Conservation (phyloP, 2,329 filamentous ascomycete genomes). For the Emergomyces pasteurianus region DNA sequence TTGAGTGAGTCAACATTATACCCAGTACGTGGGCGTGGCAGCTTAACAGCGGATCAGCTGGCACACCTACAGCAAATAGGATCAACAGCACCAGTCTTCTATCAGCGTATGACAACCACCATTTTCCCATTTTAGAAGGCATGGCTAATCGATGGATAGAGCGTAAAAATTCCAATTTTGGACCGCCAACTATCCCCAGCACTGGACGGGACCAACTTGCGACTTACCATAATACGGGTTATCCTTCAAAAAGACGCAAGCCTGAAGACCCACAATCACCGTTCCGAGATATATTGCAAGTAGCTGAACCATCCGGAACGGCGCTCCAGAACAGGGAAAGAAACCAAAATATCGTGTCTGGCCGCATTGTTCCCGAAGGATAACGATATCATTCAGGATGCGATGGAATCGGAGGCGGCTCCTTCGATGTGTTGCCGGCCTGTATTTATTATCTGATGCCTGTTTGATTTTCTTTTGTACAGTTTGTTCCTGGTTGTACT, state of each 20-base stretch:
- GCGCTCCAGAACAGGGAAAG: not conserved
- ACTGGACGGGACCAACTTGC: not conserved
- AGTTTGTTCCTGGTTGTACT: not conserved
- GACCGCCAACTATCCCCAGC: not conserved
- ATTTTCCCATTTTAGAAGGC: not conserved
- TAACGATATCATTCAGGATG: not conserved
- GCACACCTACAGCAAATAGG: not conserved
- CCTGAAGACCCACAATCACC: not conserved
- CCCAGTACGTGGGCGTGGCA: not conserved
- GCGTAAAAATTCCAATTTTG: not conserved
- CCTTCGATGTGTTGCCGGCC: no score
- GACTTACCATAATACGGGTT: not conserved
- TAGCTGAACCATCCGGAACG: not conserved
- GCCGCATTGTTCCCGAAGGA: not conserved
- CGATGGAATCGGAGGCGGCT: no score
- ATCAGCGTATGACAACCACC: not conserved
- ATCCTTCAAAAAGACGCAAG: not conserved
- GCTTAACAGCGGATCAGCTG: not conserved
- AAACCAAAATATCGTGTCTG: not conserved
- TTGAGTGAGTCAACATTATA: not conserved
- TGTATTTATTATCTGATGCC: no score
- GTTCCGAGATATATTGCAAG: not conserved
- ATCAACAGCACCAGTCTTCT: not conserved
- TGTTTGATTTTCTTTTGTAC: not conserved
- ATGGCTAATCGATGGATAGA: not conserved